These are phyloP conservation scores for Pleurotus ostreatus DNA, from an alignment of 768 basidiomycete genomes.

Conservation along the genomic window DNA sequence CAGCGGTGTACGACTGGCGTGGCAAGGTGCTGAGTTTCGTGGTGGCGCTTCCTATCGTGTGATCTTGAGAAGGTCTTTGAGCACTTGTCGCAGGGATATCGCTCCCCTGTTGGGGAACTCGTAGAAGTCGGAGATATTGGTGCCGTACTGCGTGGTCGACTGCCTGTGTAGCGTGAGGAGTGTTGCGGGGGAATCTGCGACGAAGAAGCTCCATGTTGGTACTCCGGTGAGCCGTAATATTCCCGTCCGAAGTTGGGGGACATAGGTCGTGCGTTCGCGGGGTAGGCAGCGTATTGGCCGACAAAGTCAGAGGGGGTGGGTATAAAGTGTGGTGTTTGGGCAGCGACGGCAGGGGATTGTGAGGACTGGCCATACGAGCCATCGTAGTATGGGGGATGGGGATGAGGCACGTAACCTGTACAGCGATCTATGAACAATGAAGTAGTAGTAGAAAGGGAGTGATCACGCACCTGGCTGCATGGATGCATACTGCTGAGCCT, in stretches of 20 bases:
- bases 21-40: conserved; percentile 69
- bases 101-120: conserved; percentile 48
- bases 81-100: conserved; percentile 70
- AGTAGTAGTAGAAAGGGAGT: neutral
- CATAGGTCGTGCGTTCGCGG: conserved; percentile 16
- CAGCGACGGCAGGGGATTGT: conserved; percentile 12
- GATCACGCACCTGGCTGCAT: conserved; percentile 1
- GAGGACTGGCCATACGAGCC: conserved; percentile 11
- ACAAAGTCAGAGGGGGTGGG: conserved; percentile 45
- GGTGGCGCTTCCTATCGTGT: conserved; percentile 80
- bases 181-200: neutral
- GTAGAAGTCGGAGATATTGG: conserved; percentile 30
- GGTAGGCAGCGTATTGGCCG: conserved; percentile 23
- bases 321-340: conserved; percentile 32
- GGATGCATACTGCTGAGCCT: neutral
- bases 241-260: conserved; percentile 13
- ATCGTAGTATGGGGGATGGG: conserved; percentile 12
- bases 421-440: neutral
- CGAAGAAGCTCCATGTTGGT: neutral
- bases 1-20: conserved; percentile 66
- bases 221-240: neutral
- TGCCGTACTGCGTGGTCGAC: conserved; percentile 35
- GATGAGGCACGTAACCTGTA: conserved; percentile 23
- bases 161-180: conserved; percentile 18
- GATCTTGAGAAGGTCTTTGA: conserved; percentile 77